A percentile compares a stretch with the other conserved stretches of the same genome.
Conservation (phyloP, 2,329 filamentous ascomycete genomes). For the Colletotrichum sp. region DNA sequence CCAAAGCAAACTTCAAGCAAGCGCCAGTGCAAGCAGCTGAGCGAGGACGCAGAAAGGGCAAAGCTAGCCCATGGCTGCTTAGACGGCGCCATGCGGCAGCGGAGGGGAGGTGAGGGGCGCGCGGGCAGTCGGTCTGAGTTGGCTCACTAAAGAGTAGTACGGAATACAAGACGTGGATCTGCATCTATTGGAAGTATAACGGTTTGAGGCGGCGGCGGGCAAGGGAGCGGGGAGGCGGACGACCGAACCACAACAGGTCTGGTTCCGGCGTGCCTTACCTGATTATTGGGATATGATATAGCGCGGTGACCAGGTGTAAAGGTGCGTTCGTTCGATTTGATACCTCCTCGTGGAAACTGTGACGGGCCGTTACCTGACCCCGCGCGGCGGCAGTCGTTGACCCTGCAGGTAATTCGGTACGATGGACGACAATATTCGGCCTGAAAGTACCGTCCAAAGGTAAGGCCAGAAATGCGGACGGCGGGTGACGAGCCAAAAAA, state of each 20-base stretch:
- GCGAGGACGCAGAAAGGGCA: not conserved
- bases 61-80: not conserved
- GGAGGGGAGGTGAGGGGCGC: not conserved
- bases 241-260: slow-evolving; percentile 4
- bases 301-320: not conserved
- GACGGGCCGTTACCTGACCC: not conserved
- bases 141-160: not conserved
- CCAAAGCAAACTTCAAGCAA: not conserved
- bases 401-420: not conserved
- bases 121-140: not conserved
- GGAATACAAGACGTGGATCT: not conserved
- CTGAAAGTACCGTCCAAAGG: not conserved
- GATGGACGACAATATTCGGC: not conserved
- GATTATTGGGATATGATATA: not conserved
- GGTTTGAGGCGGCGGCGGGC: not conserved
- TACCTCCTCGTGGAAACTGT: not conserved
- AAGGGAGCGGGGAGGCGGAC: slow-evolving; percentile 13
- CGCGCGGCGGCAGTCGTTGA: not conserved
- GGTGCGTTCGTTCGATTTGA: not conserved
- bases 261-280: not conserved
- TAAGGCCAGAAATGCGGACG: not conserved
- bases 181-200: slow-evolving; percentile 18
- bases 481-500: not conserved
- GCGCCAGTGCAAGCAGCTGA: slow-evolving; percentile 3
- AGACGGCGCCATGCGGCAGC: not conserved